Conservation (phyloP, 805 yeast species). For the Lachancea thermotolerans region DNA sequence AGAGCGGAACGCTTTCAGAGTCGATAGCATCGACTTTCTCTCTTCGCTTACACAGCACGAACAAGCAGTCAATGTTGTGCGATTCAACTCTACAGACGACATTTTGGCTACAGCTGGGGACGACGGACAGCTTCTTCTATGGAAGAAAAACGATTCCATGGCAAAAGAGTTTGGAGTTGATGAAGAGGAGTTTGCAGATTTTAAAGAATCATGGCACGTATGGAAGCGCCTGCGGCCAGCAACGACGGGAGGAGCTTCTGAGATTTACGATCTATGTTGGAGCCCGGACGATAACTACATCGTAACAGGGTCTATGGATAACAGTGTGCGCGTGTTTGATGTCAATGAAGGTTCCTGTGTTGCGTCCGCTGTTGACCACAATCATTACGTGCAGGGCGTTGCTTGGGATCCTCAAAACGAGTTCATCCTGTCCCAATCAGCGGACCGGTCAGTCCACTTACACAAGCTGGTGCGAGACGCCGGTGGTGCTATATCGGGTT, state of each 20-base stretch:
- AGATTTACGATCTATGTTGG: constrained; percentile 90
- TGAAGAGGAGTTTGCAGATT: constrained; percentile 40
- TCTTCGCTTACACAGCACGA: constrained; percentile 82
- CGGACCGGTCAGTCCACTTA: constrained; percentile 78
- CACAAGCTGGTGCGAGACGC: constrained; percentile 33
- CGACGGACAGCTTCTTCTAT: constrained; percentile 81
- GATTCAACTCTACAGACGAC: constrained; percentile 66
- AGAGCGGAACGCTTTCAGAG: constrained; percentile 19
- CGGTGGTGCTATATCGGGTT: constrained; percentile 11
- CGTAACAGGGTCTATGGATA: constrained; percentile 91
- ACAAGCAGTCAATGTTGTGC: constrained; percentile 87
- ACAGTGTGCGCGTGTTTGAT: constrained; percentile 62
- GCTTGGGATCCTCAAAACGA: constrained; percentile 87
- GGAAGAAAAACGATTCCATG: constrained; percentile 56
- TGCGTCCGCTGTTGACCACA: constrained; percentile 45
- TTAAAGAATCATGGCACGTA: constrained; percentile 65
- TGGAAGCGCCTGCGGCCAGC: constrained; percentile 42
- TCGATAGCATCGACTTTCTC: constrained; percentile 59
- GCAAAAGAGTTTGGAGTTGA: constrained; percentile 54
- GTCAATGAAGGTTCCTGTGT: constrained; percentile 52
- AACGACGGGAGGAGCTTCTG: constrained; percentile 56
- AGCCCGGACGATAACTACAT: constrained; percentile 74
- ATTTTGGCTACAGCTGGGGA: constrained; percentile 88
- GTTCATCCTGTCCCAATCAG: constrained; percentile 78
- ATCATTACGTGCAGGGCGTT: constrained; percentile 92